Base-by-base conservation (phyloP, 2,329 filamentous ascomycete species). In the Pestalotiopsis sp. region DNA sequence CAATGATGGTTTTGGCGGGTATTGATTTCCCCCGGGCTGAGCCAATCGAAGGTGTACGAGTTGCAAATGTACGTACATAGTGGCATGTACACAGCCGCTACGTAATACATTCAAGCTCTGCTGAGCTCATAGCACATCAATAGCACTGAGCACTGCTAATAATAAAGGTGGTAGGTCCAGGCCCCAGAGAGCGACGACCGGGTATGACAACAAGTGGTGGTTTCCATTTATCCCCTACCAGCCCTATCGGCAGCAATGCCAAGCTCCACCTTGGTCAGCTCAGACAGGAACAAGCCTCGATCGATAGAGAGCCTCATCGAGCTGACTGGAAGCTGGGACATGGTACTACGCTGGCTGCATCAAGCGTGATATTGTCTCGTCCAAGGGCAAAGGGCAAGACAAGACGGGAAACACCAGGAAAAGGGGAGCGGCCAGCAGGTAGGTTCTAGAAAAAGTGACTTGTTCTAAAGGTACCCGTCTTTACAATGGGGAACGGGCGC, bases 261-360 rank as follows among this genome's bases (percentile, higher is more conserved):
- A 62, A 62, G 59, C 27, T 39, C 59, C 31, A 62, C 59, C 59
- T 31, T 62, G 25, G 59, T 23, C 59, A 39, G 59, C 31, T n/a
- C 45, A 52, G 17, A 20, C 23, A 62, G 59, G 27, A 62, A 62
- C 31, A 62, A 62, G 59, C 59, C 59, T 62, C n/a, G 45, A 52
- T 52, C 45, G 45, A 52, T 52, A 52, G 31, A 39, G 59, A 62
- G 59, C 59, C 59, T 62, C 59, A 62, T 38, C 59, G 25, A 39
- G 14, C 14, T 39, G 13, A 62, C 27, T 13, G 36, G 13, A 20
- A 20, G 25, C 17, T 62, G 25, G 38, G 3, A 41, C 38, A 39
- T 12, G 45, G 14, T 52, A 23, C 20, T 20, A n/a, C 17, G 4
- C 11, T 3, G 45, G 17, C 17, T 52, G 45, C 45, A 52, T 52